Evolutionary conservation across 1,139 yeast genomes (phyloP).

Genomic region (Candida tropicalis): DNA sequence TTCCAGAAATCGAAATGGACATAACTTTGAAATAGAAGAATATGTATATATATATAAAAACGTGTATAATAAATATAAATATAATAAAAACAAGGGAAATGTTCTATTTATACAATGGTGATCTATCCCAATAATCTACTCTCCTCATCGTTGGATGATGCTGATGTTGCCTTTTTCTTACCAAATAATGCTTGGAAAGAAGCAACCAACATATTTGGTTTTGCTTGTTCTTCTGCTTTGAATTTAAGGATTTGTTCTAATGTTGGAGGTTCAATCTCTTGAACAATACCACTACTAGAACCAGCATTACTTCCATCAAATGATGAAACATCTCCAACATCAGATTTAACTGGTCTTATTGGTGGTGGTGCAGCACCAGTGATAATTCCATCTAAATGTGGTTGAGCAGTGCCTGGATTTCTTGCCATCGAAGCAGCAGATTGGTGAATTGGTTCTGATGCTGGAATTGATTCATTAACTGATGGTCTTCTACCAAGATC

Average conservation of each 20-base stretch:
- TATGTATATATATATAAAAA: constrained; percentile 1
- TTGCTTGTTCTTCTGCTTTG: constrained; percentile 24
- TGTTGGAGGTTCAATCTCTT: constrained; percentile 44
- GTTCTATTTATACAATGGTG: background rate
- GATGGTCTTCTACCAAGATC: constrained; percentile 30
- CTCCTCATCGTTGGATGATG: constrained; percentile 20
- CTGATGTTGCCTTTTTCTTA: constrained; percentile 6
- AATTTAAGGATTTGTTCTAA: constrained; percentile 33
- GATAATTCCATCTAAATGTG: constrained; percentile 20
- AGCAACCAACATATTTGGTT: constrained; percentile 9
- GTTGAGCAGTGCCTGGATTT: constrained; percentile 36
- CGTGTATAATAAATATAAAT: constrained; percentile 4
- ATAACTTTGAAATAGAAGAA: constrained; percentile 18
- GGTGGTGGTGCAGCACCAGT: constrained; percentile 20
- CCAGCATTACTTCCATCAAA: constrained; percentile 25
- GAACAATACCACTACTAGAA: constrained; percentile 26
- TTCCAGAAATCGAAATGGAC: constrained; percentile 21
- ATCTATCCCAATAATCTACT: constrained; percentile 14
- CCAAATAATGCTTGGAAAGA: constrained; percentile 4
- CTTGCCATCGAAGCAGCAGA: constrained; percentile 45
- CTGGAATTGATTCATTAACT: constrained; percentile 11
- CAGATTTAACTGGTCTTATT: constrained; percentile 15
- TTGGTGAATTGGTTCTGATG: constrained; percentile 26
- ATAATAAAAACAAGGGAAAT: background rate
- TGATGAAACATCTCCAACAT: constrained; percentile 22